phyloP scores from a whole-genome alignment of 1,284 basidiomycete species.

The Melampsora larici-populina region DNA sequence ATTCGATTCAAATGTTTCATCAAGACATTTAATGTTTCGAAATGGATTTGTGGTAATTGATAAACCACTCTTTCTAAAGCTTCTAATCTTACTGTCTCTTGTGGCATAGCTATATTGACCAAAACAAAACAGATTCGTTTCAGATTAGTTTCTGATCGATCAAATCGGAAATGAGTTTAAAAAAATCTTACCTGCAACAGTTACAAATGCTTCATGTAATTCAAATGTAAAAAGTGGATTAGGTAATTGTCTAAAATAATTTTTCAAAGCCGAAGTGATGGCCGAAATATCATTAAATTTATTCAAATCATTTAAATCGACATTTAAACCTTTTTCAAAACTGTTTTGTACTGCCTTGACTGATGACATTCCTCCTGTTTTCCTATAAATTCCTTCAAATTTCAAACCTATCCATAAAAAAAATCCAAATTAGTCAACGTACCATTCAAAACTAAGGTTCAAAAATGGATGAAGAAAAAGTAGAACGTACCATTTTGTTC shows the following conservation, averaged over 20 bases:
- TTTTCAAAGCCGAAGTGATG: conserved; percentile 93
- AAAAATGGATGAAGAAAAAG: no score
- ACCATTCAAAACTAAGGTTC: no score
- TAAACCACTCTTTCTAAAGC: conserved; percentile 69
- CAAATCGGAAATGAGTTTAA: no score
- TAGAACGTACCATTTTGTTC: conserved; percentile 68
- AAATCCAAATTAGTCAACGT: background rate
- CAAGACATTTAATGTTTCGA: conserved; percentile 73
- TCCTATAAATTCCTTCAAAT: conserved; percentile 94
- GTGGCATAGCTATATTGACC: conserved; percentile 65
- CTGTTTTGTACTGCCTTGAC: conserved; percentile 88
- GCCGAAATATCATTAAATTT: conserved; percentile 96
- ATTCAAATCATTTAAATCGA: conserved; percentile 81
- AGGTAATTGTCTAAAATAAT: conserved; percentile 88
- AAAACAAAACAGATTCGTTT: no score
- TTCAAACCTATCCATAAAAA: conserved; percentile 64
- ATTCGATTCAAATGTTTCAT: conserved; percentile 76
- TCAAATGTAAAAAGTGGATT: conserved; percentile 85
- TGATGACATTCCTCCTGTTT: conserved; percentile 87
- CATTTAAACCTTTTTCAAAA: conserved; percentile 80
- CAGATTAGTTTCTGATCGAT: no score
- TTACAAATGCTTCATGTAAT: conserved; percentile 76
- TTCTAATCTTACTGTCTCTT: conserved; percentile 60
- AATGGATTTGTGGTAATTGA: conserved; percentile 79
- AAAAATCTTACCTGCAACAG: conserved; percentile 37